These are phyloP conservation scores for Plasmodium sp. DNA, from an alignment of 169 alveolate species.

Conservation along the genomic window DNA sequence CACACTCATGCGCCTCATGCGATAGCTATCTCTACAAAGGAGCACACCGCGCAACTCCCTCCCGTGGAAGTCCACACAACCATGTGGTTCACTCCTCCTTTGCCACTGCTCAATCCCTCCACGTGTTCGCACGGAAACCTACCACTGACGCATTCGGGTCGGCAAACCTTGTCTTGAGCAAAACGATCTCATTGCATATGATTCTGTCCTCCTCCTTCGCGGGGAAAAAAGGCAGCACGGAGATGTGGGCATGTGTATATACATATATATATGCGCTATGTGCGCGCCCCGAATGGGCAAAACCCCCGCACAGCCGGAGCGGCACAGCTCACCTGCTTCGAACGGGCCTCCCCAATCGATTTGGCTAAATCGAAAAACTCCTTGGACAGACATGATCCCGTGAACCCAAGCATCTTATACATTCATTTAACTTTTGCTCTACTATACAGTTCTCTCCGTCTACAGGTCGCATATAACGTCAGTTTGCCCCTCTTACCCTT, in stretches of 20 bases:
- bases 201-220: slow-evolving; percentile 90
- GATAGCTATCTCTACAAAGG: neutral
- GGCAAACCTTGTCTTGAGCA: slow-evolving; percentile 84
- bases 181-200: slow-evolving; percentile 86
- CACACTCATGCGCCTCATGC: neutral
- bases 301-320: neutral
- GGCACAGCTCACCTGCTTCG: slow-evolving; percentile 88
- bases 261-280: neutral
- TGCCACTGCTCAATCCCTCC: neutral
- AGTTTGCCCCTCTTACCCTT: neutral
- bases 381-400: slow-evolving; percentile 81
- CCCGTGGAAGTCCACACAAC: neutral
- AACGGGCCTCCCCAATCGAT: slow-evolving; percentile 94
- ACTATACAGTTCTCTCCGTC: neutral
- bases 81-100: neutral
- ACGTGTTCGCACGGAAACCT: slow-evolving; percentile 75
- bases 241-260: neutral
- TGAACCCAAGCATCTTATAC: slow-evolving; percentile 79
- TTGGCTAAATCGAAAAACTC: slow-evolving; percentile 92
- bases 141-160: slow-evolving; percentile 87
- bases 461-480: neutral
- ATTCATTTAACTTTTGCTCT: slow-evolving; percentile 40
- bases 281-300: neutral
- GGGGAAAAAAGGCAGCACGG: neutral
- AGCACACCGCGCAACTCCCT: neutral